Conservation (phyloP, 257 asterid genomes). For the Solanum tarijense region DNA sequence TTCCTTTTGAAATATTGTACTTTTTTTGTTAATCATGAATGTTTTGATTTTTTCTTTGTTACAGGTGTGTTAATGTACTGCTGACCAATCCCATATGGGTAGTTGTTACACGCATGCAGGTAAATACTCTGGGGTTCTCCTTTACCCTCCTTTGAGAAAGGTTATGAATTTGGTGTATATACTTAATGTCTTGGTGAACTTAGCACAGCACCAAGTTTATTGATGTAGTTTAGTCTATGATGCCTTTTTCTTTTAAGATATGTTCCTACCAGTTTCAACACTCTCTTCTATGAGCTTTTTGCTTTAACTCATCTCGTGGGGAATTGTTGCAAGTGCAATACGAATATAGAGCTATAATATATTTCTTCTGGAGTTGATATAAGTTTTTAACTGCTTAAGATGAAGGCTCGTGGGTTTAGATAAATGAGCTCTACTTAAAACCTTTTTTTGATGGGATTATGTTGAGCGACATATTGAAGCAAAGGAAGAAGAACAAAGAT, state of each 20-base stretch:
- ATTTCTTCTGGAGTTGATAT: background rate
- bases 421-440: background rate
- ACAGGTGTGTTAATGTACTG: constrained; percentile 90
- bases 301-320: background rate
- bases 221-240: background rate
- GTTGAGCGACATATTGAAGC: background rate
- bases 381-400: background rate
- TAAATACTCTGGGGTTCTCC: constrained; percentile 3
- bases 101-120: constrained; percentile 99
- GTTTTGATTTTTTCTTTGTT: constrained; percentile 4
- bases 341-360: background rate
- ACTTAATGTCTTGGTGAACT: background rate
- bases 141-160: background rate
- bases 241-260: background rate
- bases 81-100: constrained; percentile 97
- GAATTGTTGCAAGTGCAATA: background rate
- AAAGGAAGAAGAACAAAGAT: background rate
- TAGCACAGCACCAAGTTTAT: background rate
- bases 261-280: background rate
- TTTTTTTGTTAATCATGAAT: background rate
- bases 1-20: background rate
- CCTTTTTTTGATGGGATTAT: background rate
- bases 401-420: background rate
- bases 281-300: background rate
- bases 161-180: background rate